Conservation (phyloP, 352 stramenopile genomes). For the Thalassiosira delicatula region DNA sequence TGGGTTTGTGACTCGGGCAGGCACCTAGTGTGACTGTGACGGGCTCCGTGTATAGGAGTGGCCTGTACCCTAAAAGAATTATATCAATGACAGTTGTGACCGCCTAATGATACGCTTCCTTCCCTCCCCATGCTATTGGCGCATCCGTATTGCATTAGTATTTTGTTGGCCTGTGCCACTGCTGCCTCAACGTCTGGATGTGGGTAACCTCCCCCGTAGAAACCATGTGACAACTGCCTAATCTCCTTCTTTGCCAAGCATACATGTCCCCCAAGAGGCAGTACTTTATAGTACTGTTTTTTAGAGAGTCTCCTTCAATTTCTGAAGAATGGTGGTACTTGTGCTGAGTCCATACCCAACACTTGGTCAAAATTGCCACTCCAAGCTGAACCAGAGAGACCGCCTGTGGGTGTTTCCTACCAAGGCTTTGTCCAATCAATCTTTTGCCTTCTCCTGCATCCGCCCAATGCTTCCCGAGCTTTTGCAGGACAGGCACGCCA, state of each 20-base stretch:
- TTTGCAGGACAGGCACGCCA: conserved; percentile 8
- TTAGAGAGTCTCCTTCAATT: not conserved
- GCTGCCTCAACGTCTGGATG: conserved; percentile 5
- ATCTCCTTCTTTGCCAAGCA: not conserved
- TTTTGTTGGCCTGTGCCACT: conserved; percentile 11
- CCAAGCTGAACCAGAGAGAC: conserved; percentile 4
- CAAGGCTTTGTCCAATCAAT: conserved; percentile 16
- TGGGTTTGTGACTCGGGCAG: too few relatives aligned
- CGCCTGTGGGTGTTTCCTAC: not conserved
- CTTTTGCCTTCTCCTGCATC: conserved; percentile 14
- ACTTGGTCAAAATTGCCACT: conserved; percentile 29
- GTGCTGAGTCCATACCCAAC: conserved; percentile 24
- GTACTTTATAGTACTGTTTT: conserved; percentile 17
- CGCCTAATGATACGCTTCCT: too few relatives aligned
- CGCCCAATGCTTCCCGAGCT: not conserved
- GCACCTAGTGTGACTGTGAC: too few relatives aligned
- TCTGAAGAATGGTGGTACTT: too few relatives aligned
- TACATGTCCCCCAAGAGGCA: conserved; percentile 21
- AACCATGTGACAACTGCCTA: conserved; percentile 7
- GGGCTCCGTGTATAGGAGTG: too few relatives aligned
- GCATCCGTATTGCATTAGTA: conserved; percentile 40
- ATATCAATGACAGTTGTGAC: too few relatives aligned
- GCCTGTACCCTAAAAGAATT: too few relatives aligned
- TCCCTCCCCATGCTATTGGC: conserved; percentile 1
- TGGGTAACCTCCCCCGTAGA: conserved; percentile 20